A percentile compares a stretch with the other conserved stretches of the same genome.
phyloP scores from a whole-genome alignment of 768 basidiomycete genomes.

The Lactarius deliciosus region DNA sequence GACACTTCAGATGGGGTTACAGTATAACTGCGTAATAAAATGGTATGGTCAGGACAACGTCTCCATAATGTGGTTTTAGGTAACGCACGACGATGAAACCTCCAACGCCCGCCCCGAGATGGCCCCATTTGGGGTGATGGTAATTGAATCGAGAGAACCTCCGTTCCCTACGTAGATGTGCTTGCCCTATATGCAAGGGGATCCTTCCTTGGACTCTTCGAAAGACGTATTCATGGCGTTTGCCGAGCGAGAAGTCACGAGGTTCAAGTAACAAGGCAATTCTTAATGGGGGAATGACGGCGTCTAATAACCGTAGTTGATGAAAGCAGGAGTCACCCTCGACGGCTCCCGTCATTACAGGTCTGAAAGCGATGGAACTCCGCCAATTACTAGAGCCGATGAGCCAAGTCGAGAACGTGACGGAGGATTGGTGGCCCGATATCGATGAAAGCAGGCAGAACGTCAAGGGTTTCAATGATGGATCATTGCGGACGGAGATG shows the following conservation, averaged over 20 bases:
- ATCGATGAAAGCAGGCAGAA: slow-evolving; percentile 48
- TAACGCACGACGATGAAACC: slow-evolving; percentile 48
- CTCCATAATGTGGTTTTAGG: slow-evolving; percentile 31
- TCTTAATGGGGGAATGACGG: slow-evolving; percentile 46
- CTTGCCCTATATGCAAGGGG: slow-evolving; percentile 48
- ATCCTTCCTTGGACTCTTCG: slow-evolving; percentile 35
- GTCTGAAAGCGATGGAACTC: slow-evolving; percentile 38
- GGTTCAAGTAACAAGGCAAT: slow-evolving; percentile 50
- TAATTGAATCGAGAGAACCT: slow-evolving; percentile 52
- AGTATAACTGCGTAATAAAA: slow-evolving; percentile 48
- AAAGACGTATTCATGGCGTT: background rate
- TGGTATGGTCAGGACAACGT: slow-evolving; percentile 38
- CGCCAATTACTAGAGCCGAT: slow-evolving; percentile 35
- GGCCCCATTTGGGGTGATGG: slow-evolving; percentile 45
- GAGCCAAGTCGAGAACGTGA: slow-evolving; percentile 41
- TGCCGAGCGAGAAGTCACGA: slow-evolving; percentile 36
- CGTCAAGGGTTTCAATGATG: slow-evolving; percentile 47
- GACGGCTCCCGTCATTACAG: slow-evolving; percentile 39
- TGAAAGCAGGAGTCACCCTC: background rate
- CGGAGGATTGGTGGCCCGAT: slow-evolving; percentile 50
- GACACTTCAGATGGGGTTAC: slow-evolving; percentile 37
- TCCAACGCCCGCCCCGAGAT: slow-evolving; percentile 52
- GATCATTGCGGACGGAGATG: slow-evolving; percentile 48
- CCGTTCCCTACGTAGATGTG: slow-evolving; percentile 53
- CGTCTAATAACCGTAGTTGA: slow-evolving; percentile 36